Base-by-base conservation (phyloP, 2,329 filamentous ascomycete species). In the Huntiella moniliformis region DNA sequence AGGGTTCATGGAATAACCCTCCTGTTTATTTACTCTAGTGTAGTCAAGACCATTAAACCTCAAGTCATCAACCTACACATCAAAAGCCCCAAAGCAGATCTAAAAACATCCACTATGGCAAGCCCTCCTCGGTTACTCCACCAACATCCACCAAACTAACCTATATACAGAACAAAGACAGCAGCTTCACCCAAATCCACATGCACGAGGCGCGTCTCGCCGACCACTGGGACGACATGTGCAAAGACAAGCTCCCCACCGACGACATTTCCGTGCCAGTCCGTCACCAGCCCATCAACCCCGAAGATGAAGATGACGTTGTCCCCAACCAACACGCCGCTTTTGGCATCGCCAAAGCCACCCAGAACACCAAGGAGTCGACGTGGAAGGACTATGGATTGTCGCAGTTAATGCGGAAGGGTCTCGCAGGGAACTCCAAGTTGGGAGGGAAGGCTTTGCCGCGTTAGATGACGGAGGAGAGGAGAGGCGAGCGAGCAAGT, bases 251-350 rank as follows among this genome's bases (percentile, higher is more conserved):
- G 56, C 70, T 82, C 38, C 77, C 77, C n/a, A 66, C 71, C 51
- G 83, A 91, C 62, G 81, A 87, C 47, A 82, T 91, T 57, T 82
- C 82, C 60, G 80, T 92, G n/a, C 75, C 80, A 32, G 75, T 76
- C 5, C 74, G 84, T 51, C 75, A 86, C 57, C 82, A 85, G 58
- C 84, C 83, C 36, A 70, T 86, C 56, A 88, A 91, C 58, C 83
- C 84, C 0, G 83, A 91, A 60, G 83, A 91, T 58, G 82, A 91
- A 62, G 84, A 91, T 57, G 83, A 91, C 56, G 80, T 91, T 3
- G 83, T 91, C 4, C 83, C 84, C 0, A 82, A 91, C 60, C 83
- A 91, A 63, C 83, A 91, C 57, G 83, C 83, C 10, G 84, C 83
- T 0, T 91, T 91, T 58, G 84, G 83, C 35, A 91, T 92, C 55